Evolutionary conservation across 169 alveolate genomes (phyloP), one percentile per base, ranked within the genome.

Genomic region (Plasmodium knowlesi): DNA sequence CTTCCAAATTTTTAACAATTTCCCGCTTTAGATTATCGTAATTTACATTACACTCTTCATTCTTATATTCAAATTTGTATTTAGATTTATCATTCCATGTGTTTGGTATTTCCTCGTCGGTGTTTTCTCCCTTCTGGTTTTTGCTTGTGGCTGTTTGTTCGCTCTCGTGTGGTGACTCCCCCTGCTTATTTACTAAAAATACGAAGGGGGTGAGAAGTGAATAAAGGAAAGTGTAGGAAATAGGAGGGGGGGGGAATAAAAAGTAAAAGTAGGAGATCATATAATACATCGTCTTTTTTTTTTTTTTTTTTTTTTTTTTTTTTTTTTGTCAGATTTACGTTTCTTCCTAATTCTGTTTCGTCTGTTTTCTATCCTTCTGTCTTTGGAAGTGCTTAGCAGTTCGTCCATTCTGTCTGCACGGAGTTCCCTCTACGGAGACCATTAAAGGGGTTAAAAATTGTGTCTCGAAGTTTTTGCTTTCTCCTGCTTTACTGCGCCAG

Each of bases 351-450:
- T 85, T 37, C 84, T 72, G 41, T 85, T 85, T 74, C 93, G 37
- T 32, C 93, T 73, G 54, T 73, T 85, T 85, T 85, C 93, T 72
- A 85, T 85, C 53, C 93, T 85, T 34, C 85, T 41, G 50, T 85
- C 93, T 85, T 85, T 85, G 34, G 93, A 85, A 5, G 78, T 85
- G 14, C 61, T 46, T 9, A 41, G 76, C 6, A 74, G 19, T 8
- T 30, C 80, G 41, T 85, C 93, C 93, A 85, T 85, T 73, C n/a
- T 67, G 30, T 19, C 80, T 82, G 61, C 72, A 16, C 30, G 14
- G 28, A 61, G 28, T 1, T 25, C 67, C 25, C 67, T 41, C n/a
- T 12, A 28, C 28, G 53, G 4, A 78, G 34, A 5, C 37, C 76
- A n/a, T 67, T 5, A 67, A 67, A 67, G 76, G 30, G 76, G 37